A percentile compares a stretch with the other conserved stretches of the same genome.
These are phyloP conservation scores for Aspergillus sp. DNA, from an alignment of 2,329 filamentous ascomycete genomes.

Conservation along the genomic window DNA sequence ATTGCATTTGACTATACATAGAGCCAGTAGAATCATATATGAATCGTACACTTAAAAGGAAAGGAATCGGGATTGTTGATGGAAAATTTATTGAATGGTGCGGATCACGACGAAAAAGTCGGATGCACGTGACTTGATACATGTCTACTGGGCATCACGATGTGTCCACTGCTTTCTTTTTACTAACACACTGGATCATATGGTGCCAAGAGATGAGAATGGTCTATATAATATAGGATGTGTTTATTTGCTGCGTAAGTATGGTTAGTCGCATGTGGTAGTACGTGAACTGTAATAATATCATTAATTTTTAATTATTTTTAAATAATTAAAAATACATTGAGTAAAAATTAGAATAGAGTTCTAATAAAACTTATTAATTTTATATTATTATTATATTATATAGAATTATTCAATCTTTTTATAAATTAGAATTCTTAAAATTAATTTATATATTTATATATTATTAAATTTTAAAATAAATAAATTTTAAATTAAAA, in stretches of 20 bases:
- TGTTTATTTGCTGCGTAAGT: background rate
- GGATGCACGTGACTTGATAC: constrained; percentile 16
- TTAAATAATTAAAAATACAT: too few relatives aligned
- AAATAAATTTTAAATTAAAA: too few relatives aligned
- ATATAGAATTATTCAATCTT: too few relatives aligned
- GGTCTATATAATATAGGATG: background rate
- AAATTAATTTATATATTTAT: too few relatives aligned
- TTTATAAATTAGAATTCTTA: too few relatives aligned
- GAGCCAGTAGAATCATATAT: background rate
- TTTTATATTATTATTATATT: too few relatives aligned
- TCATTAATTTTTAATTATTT: too few relatives aligned
- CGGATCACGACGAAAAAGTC: constrained; percentile 11
- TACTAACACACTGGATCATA: background rate
- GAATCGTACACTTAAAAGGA: background rate
- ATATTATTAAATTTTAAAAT: too few relatives aligned
- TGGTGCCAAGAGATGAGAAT: background rate
- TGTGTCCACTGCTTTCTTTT: background rate
- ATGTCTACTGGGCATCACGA: background rate
- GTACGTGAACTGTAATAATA: too few relatives aligned
- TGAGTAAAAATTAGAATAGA: too few relatives aligned
- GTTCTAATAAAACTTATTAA: too few relatives aligned
- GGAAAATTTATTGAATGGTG: background rate
- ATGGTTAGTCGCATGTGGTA: too few relatives aligned
- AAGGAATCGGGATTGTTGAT: background rate
- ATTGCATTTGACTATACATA: background rate